Evolutionary conservation across 257 asterid species (phyloP), one percentile per base, ranked within the genome.

Genomic region (Scutellaria baicalensis): DNA sequence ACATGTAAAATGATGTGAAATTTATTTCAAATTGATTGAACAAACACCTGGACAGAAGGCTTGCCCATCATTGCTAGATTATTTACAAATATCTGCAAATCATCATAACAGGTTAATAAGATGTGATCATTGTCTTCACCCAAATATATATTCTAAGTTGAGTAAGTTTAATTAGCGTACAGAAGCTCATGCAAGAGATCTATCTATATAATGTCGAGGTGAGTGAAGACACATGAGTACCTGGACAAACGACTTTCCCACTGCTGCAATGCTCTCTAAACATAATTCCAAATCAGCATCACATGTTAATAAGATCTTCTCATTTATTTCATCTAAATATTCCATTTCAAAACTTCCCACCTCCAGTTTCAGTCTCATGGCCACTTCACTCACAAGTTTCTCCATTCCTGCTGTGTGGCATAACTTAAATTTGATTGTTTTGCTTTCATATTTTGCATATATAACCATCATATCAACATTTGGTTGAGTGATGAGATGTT

Each of bases 271-370:
- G 6, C 13, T 44, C 59, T 14, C 45, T 1, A 47, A 2, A 27
- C 67, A 68, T 7, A 68, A 17, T n/a, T 52, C 42, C 27, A 67
- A 67, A 38, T 27, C 64, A 13, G 8, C 65, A 31, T 69, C 74
- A 57, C 58, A 31, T 0, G 49, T 10, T 33, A 57, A 20, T 7
- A 44, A 33, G 9, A 69, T 69, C 38, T n/a, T 17, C 0, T 69
- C 43, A 1, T 78, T 5, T 5, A 38, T 66, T 58, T 47, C 73
- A 67, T 82, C 74, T 31, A 51, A 4, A 9, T 72, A 78, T 70
- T 70, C 49, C 31, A 79, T 21, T 10, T 56, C n/a, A 36, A 69
- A 78, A 38, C 42, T 62, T 31, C 70, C 76, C 5, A n/a, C 9
- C 44, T 35, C 35, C 18, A 81, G 21, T 0, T 71, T 64, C 18